Base-by-base conservation (phyloP, 805 yeast genomes). In the baker's yeast (Saccharomyces cerevisiae) region DNA sequence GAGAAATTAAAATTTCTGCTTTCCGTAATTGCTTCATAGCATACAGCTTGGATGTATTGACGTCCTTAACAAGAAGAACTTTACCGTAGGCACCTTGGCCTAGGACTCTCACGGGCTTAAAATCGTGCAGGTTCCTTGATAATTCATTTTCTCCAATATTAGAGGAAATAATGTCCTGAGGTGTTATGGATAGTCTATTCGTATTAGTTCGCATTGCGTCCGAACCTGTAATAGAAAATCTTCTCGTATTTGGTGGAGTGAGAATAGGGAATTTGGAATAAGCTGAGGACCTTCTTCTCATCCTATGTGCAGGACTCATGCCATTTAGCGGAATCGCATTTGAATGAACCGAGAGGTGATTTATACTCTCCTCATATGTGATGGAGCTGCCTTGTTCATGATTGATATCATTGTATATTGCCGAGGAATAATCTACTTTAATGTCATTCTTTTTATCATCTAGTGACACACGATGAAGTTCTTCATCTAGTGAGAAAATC, bases 51-150 rank as follows among this genome's bases (percentile, higher is more conserved):
- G 84, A 84, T 0, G 87, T 79, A 24, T 71, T 57, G 51, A 68
- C 74, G 64, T 89, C 90, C 50, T 82, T 80, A 1, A 89, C 96
- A 24, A 89, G 71, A 8, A 87, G 71, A 2, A 89, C 97, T 65
- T 87, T 89, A 3, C 97, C 96, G 61, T 87, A 89, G 1, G 96
- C 89, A 2, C 97, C 97, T 51, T 83, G 79, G 0, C 97, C 97
- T 5, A 89, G 73, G 0, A 89, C 94, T 59, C 81, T 85, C 6
- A 90, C 69, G 2, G 87, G 86, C 60, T 79, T 82, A 62, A 90
- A 89, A 64, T 89, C 96, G 4, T 62, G 50, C 4, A 76, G 65
- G 28, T 61, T 64, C 14, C 70, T 61, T 9, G 55, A 41, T 10
- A 41, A 54, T n/a, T 50, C 59, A 21, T 53, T 17, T 36, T 36